Base-by-base conservation (phyloP, 1,284 basidiomycete genomes). In the Rhodotorula sp. region DNA sequence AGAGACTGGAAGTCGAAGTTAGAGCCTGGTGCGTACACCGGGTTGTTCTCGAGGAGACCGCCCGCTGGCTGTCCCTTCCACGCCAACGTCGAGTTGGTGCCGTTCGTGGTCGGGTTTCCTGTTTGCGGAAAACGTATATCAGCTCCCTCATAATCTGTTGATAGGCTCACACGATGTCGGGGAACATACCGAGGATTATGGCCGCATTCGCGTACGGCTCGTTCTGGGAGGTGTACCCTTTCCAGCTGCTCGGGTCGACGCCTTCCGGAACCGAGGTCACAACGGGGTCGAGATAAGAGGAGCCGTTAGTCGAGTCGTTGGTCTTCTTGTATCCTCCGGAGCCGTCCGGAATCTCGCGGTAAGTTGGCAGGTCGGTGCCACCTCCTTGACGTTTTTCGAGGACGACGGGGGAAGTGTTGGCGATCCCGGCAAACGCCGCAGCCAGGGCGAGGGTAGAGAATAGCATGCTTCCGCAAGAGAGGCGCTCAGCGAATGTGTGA, bases 1-100 rank as follows among this genome's bases (percentile, higher is more conserved):
- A 88, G 79, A 3, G 86, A 87, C 78, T 88, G 65, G 45, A 66
- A 66, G 52, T 66, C 57, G 74, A 87, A 89, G 74, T 87, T 85
- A 62, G 84, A 83, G 79, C 85, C 76, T 10, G 50, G 48, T 18
- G 12, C 14, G 61, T 67, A 71, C 5, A 47, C 59, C 15, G 73
- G 73, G n/a, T 66, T 60, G 55, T 55, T 45, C 3, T 50, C 23
- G 14, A 73, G 23, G 26, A 64, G 57, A 12, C 73, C 73, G 12
- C 73, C 73, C 14, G 70, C 68, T 3, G 73, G 73, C 56, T 62
- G 62, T n/a, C 60, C 62, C 4, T 62, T 26, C 43, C 54, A 69
- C 7, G 71, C 62, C 3, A 75, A 23, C 4, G 73, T 69, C 38
- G 54, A 52, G 67, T 75, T 75, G 21, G 73, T 75, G 21, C 72